These are phyloP conservation scores for Penicillium brasilianum DNA, from an alignment of 2,329 filamentous ascomycete genomes.

Conservation along the genomic window DNA sequence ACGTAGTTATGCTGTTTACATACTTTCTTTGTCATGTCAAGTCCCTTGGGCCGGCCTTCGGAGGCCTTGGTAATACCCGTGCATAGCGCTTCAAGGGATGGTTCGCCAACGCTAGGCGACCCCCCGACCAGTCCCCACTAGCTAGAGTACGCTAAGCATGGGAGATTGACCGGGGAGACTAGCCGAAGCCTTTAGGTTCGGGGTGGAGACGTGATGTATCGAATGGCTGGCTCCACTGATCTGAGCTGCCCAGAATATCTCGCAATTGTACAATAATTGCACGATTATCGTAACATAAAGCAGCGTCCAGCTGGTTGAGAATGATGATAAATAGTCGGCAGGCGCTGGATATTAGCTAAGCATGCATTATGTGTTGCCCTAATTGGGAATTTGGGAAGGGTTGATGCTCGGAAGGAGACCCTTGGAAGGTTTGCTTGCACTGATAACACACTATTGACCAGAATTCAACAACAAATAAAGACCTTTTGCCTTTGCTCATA, in stretches of 20 bases:
- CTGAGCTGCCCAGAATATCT: not conserved
- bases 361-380: not conserved
- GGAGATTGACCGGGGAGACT: not conserved
- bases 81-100: not conserved
- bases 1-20: not conserved
- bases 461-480: not conserved
- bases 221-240: slow-evolving; percentile 1
- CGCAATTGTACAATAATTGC: not conserved
- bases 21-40: not conserved
- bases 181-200: not conserved
- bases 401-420: not conserved
- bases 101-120: not conserved
- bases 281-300: slow-evolving; percentile 3
- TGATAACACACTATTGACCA: not conserved
- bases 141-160: not conserved
- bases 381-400: not conserved
- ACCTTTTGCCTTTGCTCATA: not conserved
- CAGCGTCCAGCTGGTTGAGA: not conserved
- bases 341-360: not conserved
- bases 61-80: not conserved
- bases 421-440: not conserved
- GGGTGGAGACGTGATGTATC: slow-evolving; percentile 7
- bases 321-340: not conserved
- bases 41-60: not conserved
- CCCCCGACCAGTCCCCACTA: not conserved